Evolutionary conservation across 805 yeast genomes (phyloP).

Genomic region (Lipomyces kockii): DNA sequence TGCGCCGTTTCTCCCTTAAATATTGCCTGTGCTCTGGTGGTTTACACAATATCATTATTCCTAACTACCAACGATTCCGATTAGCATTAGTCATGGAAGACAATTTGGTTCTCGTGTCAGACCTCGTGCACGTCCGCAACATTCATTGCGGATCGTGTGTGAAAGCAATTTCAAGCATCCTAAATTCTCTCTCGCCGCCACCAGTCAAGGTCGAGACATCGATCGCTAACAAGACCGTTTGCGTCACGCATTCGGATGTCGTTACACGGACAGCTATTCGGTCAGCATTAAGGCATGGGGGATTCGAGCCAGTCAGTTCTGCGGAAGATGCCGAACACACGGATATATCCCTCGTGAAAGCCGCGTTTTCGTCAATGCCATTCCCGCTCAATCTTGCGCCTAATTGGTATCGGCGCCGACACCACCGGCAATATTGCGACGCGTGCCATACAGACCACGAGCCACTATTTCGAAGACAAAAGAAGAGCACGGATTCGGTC

Average conservation of each 20-base stretch:
- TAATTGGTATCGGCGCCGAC: conserved; percentile 33
- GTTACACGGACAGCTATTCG: conserved; percentile 27
- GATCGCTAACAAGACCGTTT: conserved; percentile 30
- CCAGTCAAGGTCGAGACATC: conserved; percentile 28
- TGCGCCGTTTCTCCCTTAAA: not conserved
- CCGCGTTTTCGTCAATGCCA: conserved; percentile 30
- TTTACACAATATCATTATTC: not conserved
- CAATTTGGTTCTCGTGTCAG: conserved; percentile 22
- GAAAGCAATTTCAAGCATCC: conserved; percentile 27
- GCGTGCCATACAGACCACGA: conserved; percentile 30
- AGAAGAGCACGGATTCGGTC: conserved; percentile 4
- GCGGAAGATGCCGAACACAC: conserved; percentile 16
- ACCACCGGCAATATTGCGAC: conserved; percentile 31
- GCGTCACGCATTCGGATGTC: conserved; percentile 33
- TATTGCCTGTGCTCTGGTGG: not conserved
- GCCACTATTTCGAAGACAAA: conserved; percentile 8
- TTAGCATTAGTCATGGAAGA: conserved; percentile 22
- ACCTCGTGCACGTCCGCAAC: conserved; percentile 33
- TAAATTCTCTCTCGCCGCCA: conserved; percentile 33
- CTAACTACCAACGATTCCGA: not conserved
- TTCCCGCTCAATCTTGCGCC: conserved; percentile 28
- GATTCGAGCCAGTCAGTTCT: conserved; percentile 36
- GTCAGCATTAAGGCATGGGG: conserved; percentile 37
- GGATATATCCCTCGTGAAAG: conserved; percentile 4
- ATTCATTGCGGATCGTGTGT: conserved; percentile 39